Evolutionary conservation across 2,329 filamentous ascomycete genomes (phyloP).

Genomic region (Fusarium sacchari): DNA sequence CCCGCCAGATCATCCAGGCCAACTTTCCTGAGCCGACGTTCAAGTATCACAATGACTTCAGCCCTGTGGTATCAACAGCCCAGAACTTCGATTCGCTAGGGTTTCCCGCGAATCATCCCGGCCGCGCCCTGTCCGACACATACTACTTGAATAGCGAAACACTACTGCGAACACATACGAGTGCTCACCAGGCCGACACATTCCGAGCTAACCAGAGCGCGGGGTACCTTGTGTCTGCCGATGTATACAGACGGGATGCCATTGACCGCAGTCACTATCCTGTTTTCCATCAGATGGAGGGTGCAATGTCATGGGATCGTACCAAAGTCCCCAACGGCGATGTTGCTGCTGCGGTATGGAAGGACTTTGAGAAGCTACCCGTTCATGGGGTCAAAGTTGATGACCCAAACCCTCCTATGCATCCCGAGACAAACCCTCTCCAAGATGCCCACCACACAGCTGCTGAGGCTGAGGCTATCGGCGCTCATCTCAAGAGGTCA

Average conservation of each 20-base stretch:
- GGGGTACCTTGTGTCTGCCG: slow-evolving; percentile 91
- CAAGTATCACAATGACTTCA: slow-evolving; percentile 79
- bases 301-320: slow-evolving; percentile 88
- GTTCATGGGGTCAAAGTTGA: slow-evolving; percentile 80
- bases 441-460: slow-evolving; percentile 76
- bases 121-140: slow-evolving; percentile 87
- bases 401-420: slow-evolving; percentile 82
- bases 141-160: slow-evolving; percentile 92
- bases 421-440: slow-evolving; percentile 83
- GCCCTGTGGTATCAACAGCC: slow-evolving; percentile 82
- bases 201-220: slow-evolving; percentile 77
- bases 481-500: slow-evolving; percentile 85
- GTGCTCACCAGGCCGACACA: slow-evolving; percentile 87
- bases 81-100: slow-evolving; percentile 98
- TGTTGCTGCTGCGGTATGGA: slow-evolving; percentile 72
- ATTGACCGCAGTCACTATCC: slow-evolving; percentile 96
- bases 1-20: slow-evolving; percentile 90
- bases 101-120: slow-evolving; percentile 88
- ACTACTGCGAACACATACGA: slow-evolving; percentile 91
- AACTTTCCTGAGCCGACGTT: slow-evolving; percentile 80
- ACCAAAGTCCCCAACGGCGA: slow-evolving; percentile 65
- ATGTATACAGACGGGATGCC: slow-evolving; percentile 95
- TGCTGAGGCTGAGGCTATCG: slow-evolving; percentile 84
- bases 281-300: slow-evolving; percentile 99
- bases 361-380: slow-evolving; percentile 77